Conservation (phyloP, 1,284 basidiomycete genomes). For the Ceratobasidium sp. region DNA sequence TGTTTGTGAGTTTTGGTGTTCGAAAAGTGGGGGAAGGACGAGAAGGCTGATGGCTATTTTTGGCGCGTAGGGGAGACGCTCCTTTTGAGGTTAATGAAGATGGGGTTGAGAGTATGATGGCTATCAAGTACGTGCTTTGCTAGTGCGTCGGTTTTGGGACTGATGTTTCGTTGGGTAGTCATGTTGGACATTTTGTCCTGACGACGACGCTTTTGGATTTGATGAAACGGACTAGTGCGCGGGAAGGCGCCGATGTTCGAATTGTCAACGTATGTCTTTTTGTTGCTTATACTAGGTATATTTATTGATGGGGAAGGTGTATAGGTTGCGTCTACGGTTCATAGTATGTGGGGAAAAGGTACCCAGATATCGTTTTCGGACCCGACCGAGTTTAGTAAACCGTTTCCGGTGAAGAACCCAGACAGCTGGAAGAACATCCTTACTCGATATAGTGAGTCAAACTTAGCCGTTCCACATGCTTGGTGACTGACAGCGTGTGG, state of each 20-base stretch:
- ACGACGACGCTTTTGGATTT: slow-evolving; percentile 66
- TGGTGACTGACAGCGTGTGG: background rate
- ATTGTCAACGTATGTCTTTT: slow-evolving; percentile 62
- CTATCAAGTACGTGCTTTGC: slow-evolving; percentile 61
- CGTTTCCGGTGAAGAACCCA: slow-evolving; percentile 28
- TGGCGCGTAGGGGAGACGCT: slow-evolving; percentile 51
- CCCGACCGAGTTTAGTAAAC: slow-evolving; percentile 31
- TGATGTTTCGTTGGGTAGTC: slow-evolving; percentile 55
- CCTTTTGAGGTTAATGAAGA: slow-evolving; percentile 47
- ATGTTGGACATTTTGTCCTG: slow-evolving; percentile 64
- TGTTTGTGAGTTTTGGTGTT: slow-evolving; percentile 58
- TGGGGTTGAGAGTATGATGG: slow-evolving; percentile 61
- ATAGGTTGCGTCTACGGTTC: slow-evolving; percentile 40
- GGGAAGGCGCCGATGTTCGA: slow-evolving; percentile 65
- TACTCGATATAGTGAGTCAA: slow-evolving; percentile 38
- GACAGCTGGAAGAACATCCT: slow-evolving; percentile 27
- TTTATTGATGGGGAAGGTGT: background rate
- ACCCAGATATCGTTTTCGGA: slow-evolving; percentile 30
- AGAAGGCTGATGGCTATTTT: slow-evolving; percentile 7
- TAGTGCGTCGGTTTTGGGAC: background rate
- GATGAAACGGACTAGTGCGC: slow-evolving; percentile 62
- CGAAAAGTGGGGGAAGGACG: background rate
- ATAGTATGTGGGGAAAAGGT: slow-evolving; percentile 31
- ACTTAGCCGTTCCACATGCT: background rate
- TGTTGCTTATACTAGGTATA: background rate